Percentiles rank a stretch among this genome's conserved stretches.
Evolutionary conservation across 495 filamentous ascomycete species (phyloP).

Genomic region (Neurospora intermedia): DNA sequence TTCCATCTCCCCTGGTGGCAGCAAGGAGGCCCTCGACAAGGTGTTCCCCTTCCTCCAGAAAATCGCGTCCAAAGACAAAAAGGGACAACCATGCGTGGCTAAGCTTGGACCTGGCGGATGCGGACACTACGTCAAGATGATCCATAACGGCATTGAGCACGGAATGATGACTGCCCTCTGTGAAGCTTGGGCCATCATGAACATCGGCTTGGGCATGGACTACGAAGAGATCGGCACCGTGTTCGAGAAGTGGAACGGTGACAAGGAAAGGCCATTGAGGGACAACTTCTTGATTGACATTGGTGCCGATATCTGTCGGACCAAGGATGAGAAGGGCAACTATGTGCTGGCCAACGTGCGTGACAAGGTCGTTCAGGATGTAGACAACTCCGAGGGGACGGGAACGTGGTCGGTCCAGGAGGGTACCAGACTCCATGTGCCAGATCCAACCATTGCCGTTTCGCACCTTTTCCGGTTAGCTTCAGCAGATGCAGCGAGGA

Average conservation of each 20-base stretch:
- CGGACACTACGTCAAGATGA: slow-evolving; percentile 70
- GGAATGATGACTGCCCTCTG: slow-evolving; percentile 44
- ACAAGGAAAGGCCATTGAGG: slow-evolving; percentile 40
- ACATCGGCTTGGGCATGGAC: slow-evolving; percentile 45
- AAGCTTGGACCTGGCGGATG: slow-evolving; percentile 51
- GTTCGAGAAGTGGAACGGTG: slow-evolving; percentile 49
- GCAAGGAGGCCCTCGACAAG: neutral
- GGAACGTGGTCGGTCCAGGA: slow-evolving; percentile 55
- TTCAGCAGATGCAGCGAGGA: slow-evolving; percentile 49
- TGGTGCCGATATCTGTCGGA: slow-evolving; percentile 49
- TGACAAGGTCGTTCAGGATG: slow-evolving; percentile 70
- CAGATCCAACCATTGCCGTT: slow-evolving; percentile 51
- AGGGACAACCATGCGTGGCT: slow-evolving; percentile 51
- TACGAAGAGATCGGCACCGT: slow-evolving; percentile 53
- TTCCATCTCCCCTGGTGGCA: slow-evolving; percentile 29
- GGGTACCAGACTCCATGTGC: slow-evolving; percentile 50
- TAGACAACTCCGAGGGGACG: slow-evolving; percentile 58
- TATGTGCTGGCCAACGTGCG: slow-evolving; percentile 54
- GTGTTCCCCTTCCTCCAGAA: slow-evolving; percentile 41
- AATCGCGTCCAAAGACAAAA: slow-evolving; percentile 48
- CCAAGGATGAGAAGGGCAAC: slow-evolving; percentile 25
- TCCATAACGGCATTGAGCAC: slow-evolving; percentile 69
- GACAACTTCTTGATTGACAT: slow-evolving; percentile 55
- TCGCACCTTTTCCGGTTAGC: slow-evolving; percentile 58
- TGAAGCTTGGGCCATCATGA: slow-evolving; percentile 59